Base-by-base conservation (phyloP, 2,329 filamentous ascomycete genomes). In the Apiospora koreana region DNA sequence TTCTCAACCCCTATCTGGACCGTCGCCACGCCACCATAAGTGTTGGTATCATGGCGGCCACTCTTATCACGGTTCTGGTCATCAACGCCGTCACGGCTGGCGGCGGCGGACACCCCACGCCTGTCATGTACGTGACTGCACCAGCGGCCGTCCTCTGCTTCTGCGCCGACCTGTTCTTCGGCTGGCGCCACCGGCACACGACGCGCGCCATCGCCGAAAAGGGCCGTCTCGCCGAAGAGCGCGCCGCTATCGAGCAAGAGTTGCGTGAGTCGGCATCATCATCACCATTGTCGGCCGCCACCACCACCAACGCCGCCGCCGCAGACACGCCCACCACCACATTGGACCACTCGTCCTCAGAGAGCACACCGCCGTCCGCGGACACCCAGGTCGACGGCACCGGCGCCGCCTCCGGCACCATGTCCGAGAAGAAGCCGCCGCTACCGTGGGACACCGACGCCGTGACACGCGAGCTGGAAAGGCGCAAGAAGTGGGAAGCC, bases 1-100 rank as follows among this genome's bases (percentile, higher is more conserved):
- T 94, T 74, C 87, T 93, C 86, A 93, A 94, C 73, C 92, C 92
- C 0, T 93, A 91, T 70, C 79, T 94, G 0, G 92, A 94, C 76
- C 91, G 89, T 72, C 81, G 83, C 3, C 88, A 91, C 9, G 92
- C 92, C 0, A 81, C 83, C 0, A 90, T 93, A 70, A 91, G 91
- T 1, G 88, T 86, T 0, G 73, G 88, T 6, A 83, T 94, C 69
- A 93, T 94, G 91, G 85, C 89, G 1, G 85, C 83, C 0, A 92
- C 91, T 0, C 84, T 94, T 31, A 82, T 93, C 69, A 89, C 91
- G 0, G 82, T 94, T 0, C 81, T 94, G 2, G 88, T 86, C 0
- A 77, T 93, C 38, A 94, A 94, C 68, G 91, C 92, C 2, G 84
- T 86, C 0, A 88, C 85, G 31, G 80, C 85, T 9, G 83, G 78